These are phyloP conservation scores for Flaveria bidentis DNA, from an alignment of 129 eudicot genomes.

Conservation along the genomic window DNA sequence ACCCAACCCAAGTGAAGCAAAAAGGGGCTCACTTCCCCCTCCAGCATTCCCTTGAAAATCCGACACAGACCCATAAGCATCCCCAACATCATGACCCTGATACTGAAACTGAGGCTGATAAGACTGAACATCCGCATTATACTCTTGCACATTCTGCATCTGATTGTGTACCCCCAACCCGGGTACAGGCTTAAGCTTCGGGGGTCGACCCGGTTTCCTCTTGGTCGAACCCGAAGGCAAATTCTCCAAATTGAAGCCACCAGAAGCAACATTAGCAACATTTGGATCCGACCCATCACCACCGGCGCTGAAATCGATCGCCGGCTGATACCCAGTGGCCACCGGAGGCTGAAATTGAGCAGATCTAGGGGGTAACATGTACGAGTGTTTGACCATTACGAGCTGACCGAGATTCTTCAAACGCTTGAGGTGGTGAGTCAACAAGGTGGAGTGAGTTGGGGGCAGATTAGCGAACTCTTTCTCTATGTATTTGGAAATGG, in stretches of 20 bases:
- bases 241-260: conserved; percentile 10
- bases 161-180: conserved; percentile 21
- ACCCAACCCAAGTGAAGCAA: conserved; percentile 46
- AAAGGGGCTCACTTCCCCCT: conserved; percentile 42
- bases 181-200: conserved; percentile 42
- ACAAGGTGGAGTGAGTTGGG: conserved; percentile 44
- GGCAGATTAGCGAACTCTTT: conserved; percentile 50
- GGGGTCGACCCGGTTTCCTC: conserved; percentile 55
- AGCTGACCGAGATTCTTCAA: conserved; percentile 62
- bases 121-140: conserved; percentile 16
- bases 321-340: conserved; percentile 11
- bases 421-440: conserved; percentile 69
- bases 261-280: neutral
- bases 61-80: conserved; percentile 19
- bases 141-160: neutral
- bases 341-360: conserved; percentile 32
- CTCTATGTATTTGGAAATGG: conserved; percentile 71
- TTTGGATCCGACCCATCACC: neutral
- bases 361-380: conserved; percentile 64
- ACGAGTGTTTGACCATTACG: conserved; percentile 71
- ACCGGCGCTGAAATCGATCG: conserved; percentile 8
- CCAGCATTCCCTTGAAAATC: conserved; percentile 24
- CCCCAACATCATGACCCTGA: conserved; percentile 23
- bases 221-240: conserved; percentile 30
- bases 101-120: conserved; percentile 28